Percentiles rank a stretch among this genome's conserved stretches.
Conservation (phyloP, 2,329 filamentous ascomycete species). For the Fusarium foetens region DNA sequence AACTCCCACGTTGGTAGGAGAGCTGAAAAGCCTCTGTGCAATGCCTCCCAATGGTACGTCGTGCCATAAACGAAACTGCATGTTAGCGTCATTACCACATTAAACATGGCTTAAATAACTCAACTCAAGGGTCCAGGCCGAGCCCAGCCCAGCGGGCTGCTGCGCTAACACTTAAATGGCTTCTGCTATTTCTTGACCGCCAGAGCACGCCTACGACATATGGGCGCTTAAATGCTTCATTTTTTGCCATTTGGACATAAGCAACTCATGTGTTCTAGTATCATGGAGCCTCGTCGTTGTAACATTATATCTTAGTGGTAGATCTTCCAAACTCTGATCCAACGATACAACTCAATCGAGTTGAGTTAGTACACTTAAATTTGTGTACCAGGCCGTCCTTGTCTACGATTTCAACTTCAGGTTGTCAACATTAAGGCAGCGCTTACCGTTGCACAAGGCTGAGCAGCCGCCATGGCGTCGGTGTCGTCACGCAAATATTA, state of each 20-base stretch:
- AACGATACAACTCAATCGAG: neutral
- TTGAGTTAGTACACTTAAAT: neutral
- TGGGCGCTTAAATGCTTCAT: constrained; percentile 6
- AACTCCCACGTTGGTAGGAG: neutral
- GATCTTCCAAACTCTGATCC: constrained; percentile 13
- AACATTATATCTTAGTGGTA: neutral
- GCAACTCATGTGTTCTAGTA: neutral
- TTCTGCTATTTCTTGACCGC: constrained; percentile 30
- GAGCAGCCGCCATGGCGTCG: constrained; percentile 33
- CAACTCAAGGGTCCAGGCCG: constrained; percentile 27
- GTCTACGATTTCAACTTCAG: neutral
- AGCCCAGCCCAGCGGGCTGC: constrained; percentile 15
- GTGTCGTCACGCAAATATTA: constrained; percentile 14
- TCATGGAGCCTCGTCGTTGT: neutral
- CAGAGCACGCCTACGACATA: neutral
- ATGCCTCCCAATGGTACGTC: constrained; percentile 6
- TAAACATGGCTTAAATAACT: constrained; percentile 27
- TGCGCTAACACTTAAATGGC: constrained; percentile 12
- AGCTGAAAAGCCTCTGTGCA: constrained; percentile 11
- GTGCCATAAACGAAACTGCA: constrained; percentile 2
- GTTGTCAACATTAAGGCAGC: neutral
- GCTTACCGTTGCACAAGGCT: constrained; percentile 31
- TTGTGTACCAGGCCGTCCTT: neutral
- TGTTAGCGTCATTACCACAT: constrained; percentile 13
- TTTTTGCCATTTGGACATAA: neutral